These are phyloP conservation scores for Monoraphidium neglectum DNA, from an alignment of 139 green algal species.

Conservation along the genomic window DNA sequence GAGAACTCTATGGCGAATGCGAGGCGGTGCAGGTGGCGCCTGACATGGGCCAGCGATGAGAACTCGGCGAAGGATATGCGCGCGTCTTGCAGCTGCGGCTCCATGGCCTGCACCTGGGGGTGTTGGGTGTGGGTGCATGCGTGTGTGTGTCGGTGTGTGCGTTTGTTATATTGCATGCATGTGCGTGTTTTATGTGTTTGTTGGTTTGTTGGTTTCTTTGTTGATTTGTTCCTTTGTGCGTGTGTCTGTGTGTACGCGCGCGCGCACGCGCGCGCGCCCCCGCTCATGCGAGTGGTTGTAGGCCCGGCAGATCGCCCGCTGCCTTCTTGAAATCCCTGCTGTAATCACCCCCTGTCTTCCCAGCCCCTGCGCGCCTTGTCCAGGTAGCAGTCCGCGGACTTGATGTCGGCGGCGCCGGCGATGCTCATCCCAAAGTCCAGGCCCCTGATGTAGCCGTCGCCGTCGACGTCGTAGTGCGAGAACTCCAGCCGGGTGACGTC, in stretches of 20 bases:
- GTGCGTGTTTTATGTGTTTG: too few species aligned
- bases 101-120: slow-evolving; percentile 30
- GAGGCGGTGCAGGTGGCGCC: slow-evolving; percentile 34
- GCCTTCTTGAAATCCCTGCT: too few species aligned
- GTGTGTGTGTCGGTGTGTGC: neutral
- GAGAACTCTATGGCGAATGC: slow-evolving; percentile 46
- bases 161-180: too few species aligned
- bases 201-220: neutral
- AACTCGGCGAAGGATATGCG: slow-evolving; percentile 37
- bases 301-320: neutral
- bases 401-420: slow-evolving; percentile 37
- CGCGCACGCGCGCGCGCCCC: too few species aligned
- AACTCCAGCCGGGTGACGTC: slow-evolving; percentile 79
- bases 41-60: slow-evolving; percentile 14
- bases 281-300: neutral
- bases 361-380: slow-evolving; percentile 37
- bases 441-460: slow-evolving; percentile 33
- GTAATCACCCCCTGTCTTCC: too few species aligned
- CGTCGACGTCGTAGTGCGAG: slow-evolving; percentile 56
- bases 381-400: slow-evolving; percentile 39
- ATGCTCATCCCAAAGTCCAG: slow-evolving; percentile 58
- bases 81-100: neutral
- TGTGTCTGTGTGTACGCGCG: too few species aligned
- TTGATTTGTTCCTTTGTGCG: too few species aligned
- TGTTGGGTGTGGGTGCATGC: neutral